Evolutionary conservation across 352 stramenopile species (phyloP).

Genomic region (Achlya hypogyna): DNA sequence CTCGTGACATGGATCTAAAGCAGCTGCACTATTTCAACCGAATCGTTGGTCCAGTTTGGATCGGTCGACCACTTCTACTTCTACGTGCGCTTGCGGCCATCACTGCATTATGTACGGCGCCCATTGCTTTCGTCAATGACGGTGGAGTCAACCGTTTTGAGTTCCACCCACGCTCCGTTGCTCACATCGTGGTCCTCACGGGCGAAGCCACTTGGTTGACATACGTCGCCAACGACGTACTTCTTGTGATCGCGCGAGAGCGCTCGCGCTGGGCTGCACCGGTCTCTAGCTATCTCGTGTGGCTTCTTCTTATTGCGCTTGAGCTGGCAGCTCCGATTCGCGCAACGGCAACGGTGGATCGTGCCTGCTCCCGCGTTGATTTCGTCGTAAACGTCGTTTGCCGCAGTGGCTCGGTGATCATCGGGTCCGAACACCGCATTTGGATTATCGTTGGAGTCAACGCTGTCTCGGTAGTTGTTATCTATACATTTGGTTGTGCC

Average conservation of each 20-base stretch:
- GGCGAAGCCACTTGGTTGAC: slow-evolving; percentile 1
- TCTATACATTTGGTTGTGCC: too few species aligned
- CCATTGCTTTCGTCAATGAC: background rate
- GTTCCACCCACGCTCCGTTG: background rate
- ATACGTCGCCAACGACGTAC: background rate
- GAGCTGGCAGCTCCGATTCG: too few species aligned
- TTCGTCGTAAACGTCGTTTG: too few species aligned
- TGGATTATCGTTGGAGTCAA: too few species aligned
- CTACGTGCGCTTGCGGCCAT: background rate
- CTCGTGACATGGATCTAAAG: background rate
- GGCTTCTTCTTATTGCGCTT: background rate
- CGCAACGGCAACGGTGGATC: too few species aligned
- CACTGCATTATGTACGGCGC: background rate
- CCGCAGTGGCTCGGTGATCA: too few species aligned
- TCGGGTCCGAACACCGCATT: too few species aligned
- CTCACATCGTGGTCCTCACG: background rate
- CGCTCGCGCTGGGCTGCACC: background rate
- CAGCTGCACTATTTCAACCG: too few species aligned
- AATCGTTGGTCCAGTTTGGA: background rate
- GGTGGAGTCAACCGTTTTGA: background rate
- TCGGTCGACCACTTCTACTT: slow-evolving; percentile 2
- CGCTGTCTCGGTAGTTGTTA: too few species aligned
- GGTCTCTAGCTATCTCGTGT: background rate
- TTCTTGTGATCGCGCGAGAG: background rate
- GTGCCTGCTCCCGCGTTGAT: too few species aligned